phyloP scores from a whole-genome alignment of 148 eudicot species.

The Euryodendron excelsum region DNA sequence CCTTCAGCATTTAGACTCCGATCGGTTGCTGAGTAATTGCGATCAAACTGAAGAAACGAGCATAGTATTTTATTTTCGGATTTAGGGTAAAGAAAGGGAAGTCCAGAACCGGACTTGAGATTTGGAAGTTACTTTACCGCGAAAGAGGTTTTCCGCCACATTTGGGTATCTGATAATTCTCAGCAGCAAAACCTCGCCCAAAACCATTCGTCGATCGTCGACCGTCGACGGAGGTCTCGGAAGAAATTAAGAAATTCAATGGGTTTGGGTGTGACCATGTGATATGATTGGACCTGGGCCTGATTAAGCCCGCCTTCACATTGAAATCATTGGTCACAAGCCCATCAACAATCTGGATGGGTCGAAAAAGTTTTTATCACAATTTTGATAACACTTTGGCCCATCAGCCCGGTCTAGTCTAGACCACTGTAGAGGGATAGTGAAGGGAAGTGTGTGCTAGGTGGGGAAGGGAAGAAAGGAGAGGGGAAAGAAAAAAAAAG shows the following conservation, averaged over 20 bases:
- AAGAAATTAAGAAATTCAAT: not conserved
- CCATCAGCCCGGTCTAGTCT: too few species aligned
- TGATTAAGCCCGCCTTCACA: not conserved
- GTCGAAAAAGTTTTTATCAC: too few species aligned
- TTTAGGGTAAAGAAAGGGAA: not conserved
- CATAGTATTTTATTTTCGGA: not conserved
- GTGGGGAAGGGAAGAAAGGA: too few species aligned
- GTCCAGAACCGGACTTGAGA: not conserved
- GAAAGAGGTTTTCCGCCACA: conserved; percentile 20
- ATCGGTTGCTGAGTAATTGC: not conserved
- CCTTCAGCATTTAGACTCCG: not conserved
- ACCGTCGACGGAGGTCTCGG: not conserved
- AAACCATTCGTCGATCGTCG: too few species aligned
- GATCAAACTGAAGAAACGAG: not conserved
- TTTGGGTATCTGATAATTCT: conserved; percentile 9
- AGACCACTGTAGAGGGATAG: too few species aligned
- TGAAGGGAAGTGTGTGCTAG: too few species aligned
- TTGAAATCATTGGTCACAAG: too few species aligned
- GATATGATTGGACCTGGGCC: not conserved
- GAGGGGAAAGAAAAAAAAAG: too few species aligned
- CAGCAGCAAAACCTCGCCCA: not conserved
- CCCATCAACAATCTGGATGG: too few species aligned
- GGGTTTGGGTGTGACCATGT: too few species aligned
- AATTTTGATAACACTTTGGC: too few species aligned
- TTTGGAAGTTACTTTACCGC: conserved; percentile 4